Evolutionary conservation across 1,284 basidiomycete genomes (phyloP).

Genomic region (Irpex lacteus): DNA sequence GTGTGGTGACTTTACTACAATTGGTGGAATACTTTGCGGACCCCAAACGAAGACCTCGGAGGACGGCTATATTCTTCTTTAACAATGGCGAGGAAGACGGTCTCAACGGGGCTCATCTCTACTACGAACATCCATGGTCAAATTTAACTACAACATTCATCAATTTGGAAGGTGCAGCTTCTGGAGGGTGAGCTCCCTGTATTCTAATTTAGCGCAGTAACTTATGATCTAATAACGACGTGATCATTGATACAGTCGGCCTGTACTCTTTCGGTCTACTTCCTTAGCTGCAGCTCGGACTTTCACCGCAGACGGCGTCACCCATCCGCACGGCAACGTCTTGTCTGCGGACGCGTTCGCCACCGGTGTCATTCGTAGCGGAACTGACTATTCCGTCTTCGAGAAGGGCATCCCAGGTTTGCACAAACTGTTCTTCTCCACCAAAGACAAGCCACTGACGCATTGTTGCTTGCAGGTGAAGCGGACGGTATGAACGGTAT

Average conservation of each 20-base stretch:
- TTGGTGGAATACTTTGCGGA: constrained; percentile 58
- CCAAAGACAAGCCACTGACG: not conserved
- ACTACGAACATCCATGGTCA: constrained; percentile 68
- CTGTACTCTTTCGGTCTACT: constrained; percentile 63
- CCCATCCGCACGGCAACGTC: constrained; percentile 67
- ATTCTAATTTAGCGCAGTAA: too few species aligned
- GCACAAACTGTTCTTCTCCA: not conserved
- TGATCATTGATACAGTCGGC: constrained; percentile 41
- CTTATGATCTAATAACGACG: not conserved
- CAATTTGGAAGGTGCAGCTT: constrained; percentile 78
- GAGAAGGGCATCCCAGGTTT: constrained; percentile 19
- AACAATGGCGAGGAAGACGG: constrained; percentile 83
- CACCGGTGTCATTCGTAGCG: constrained; percentile 55
- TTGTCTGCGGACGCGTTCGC: constrained; percentile 63
- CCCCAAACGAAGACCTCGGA: constrained; percentile 37
- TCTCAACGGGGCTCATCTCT: constrained; percentile 68
- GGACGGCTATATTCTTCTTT: constrained; percentile 74
- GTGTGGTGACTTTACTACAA: constrained; percentile 62
- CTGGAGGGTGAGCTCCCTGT: constrained; percentile 75
- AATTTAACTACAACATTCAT: constrained; percentile 63
- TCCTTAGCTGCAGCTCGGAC: constrained; percentile 48
- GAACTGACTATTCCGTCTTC: constrained; percentile 69
- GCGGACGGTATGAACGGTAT: constrained; percentile 55
- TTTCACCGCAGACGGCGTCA: constrained; percentile 39
- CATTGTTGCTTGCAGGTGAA: constrained; percentile 6